Evolutionary conservation across 139 green algal species (phyloP), one percentile per base, ranked within the genome.

Genomic region (Microglena sp.): DNA sequence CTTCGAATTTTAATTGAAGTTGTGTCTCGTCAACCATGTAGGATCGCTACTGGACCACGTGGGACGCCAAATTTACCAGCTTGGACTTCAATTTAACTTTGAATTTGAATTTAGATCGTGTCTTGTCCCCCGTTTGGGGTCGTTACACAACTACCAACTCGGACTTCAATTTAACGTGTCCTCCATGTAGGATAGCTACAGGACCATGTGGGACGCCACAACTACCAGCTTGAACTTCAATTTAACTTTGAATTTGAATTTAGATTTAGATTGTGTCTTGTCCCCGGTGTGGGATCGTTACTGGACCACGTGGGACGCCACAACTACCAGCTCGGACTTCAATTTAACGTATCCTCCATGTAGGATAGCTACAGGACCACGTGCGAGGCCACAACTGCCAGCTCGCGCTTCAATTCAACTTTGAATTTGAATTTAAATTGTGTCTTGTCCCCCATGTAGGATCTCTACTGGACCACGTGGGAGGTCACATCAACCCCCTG

Each of bases 81-180:
- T 95, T 46, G 45, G 71, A 18, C 66, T 96, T n/a, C n/a, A n/a
- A n/a, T n/a, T n/a, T n/a, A n/a, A n/a, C n/a, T n/a, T n/a, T n/a
- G n/a, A n/a, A n/a, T n/a, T n/a, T n/a, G n/a, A n/a, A n/a, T n/a
- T n/a, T n/a, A n/a, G n/a, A n/a, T n/a, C n/a, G n/a, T n/a, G n/a
- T n/a, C n/a, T n/a, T n/a, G n/a, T n/a, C n/a, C n/a, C 7, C 15
- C 5, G 2, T 43, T 4, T 66, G 70, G 89, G 90, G 7, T 68
- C 67, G 46, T 78, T 97, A 67, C 74, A 97, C 67, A 72, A 97
- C 18, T 79, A 96, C 60, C 91, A 91, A 5, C 77, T 95, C 50
- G 45, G 71, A 18, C 66, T 96, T n/a, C n/a, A n/a, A n/a, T n/a
- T n/a, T n/a, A n/a, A n/a, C n/a, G 26, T 59, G 26, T 30, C 43